Evolutionary conservation across 164 flowering plant species (phyloP).

Genomic region (Stephania yunnanensis): DNA sequence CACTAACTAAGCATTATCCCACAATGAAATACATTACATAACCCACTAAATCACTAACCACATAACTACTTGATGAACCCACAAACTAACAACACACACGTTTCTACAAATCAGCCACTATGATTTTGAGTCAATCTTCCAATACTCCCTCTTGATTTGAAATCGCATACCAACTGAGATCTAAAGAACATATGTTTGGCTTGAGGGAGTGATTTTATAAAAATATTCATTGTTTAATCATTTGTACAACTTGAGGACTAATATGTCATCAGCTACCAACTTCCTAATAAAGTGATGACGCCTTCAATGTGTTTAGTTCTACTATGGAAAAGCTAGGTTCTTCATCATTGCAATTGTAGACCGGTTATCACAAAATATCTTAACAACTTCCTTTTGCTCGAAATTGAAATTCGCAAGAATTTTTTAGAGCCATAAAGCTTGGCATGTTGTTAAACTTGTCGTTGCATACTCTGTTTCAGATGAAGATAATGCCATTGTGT

Average conservation of each 20-base stretch:
- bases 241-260: conserved; percentile 1
- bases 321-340: conserved; percentile 16
- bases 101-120: too few relatives aligned
- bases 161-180: background rate
- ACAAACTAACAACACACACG: too few relatives aligned
- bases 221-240: conserved; percentile 10
- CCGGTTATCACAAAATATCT: conserved; percentile 17
- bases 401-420: background rate
- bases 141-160: background rate
- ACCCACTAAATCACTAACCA: too few relatives aligned
- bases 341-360: conserved; percentile 3
- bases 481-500: too few relatives aligned
- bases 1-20: too few relatives aligned
- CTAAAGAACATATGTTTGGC: background rate
- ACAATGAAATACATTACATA: too few relatives aligned
- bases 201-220: conserved; percentile 11
- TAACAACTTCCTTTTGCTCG: conserved; percentile 1
- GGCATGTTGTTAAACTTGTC: background rate
- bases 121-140: too few relatives aligned
- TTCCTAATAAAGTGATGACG: background rate
- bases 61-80: too few relatives aligned
- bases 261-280: background rate
- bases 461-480: too few relatives aligned
- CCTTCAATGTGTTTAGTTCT: conserved; percentile 24
- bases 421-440: conserved; percentile 17